phyloP scores from a whole-genome alignment of 192 early-diverging fungal genomes.

The Coemansia sp. region DNA sequence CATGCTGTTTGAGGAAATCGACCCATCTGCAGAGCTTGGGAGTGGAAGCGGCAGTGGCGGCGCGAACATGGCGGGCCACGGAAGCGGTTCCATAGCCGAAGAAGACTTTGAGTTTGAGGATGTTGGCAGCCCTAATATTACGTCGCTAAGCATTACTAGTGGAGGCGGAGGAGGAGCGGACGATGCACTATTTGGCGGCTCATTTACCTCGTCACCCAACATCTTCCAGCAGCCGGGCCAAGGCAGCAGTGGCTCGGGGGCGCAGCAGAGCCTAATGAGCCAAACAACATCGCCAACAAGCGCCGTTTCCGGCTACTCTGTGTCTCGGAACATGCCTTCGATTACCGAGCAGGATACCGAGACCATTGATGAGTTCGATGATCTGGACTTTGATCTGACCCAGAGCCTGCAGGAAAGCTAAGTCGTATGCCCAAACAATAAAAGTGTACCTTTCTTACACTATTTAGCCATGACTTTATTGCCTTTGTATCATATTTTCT shows the following conservation, averaged over 20 bases:
- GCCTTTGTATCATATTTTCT: background rate
- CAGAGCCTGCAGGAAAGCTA: slow-evolving; percentile 32
- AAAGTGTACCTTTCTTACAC: background rate
- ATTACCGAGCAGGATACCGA: slow-evolving; percentile 11
- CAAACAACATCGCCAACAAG: background rate
- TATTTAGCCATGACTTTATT: background rate
- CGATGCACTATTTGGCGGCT: slow-evolving; percentile 35
- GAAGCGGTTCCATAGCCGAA: slow-evolving; percentile 7
- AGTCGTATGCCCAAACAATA: background rate
- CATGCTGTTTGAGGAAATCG: slow-evolving; percentile 45
- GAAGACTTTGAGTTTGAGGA: slow-evolving; percentile 53
- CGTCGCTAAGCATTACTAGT: slow-evolving; percentile 7
- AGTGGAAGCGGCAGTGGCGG: background rate
- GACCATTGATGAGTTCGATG: slow-evolving; percentile 38
- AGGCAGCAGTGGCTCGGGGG: background rate
- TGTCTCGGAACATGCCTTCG: slow-evolving; percentile 5
- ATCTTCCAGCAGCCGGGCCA: slow-evolving; percentile 6
- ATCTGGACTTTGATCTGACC: slow-evolving; percentile 40
- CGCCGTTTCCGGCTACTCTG: background rate
- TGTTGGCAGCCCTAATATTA: slow-evolving; percentile 21
- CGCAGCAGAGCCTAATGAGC: background rate
- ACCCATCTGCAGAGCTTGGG: slow-evolving; percentile 17
- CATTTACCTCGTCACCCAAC: slow-evolving; percentile 19
- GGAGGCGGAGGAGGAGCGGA: slow-evolving; percentile 13
- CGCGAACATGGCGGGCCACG: background rate